Conservation (phyloP, 2,329 filamentous ascomycete species). For the Penicillium janthinellum region DNA sequence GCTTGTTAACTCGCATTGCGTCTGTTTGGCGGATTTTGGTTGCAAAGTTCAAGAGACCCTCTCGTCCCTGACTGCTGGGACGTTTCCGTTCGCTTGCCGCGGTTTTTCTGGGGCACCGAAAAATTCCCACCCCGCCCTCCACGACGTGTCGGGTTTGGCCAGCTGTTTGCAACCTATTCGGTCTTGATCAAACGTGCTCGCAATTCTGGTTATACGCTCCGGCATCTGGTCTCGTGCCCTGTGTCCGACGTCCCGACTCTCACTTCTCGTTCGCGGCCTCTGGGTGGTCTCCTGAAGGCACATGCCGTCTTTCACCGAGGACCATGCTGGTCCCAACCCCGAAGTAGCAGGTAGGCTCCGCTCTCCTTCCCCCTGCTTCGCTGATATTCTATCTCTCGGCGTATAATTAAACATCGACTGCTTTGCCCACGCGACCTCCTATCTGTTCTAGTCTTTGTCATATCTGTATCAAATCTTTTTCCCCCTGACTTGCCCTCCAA, state of each 20-base stretch:
- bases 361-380: constrained; percentile 7
- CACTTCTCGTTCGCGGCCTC: constrained; percentile 4
- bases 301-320: constrained; percentile 37
- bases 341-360: constrained; percentile 35
- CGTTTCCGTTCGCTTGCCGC: constrained; percentile 25
- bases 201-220: not conserved
- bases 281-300: constrained; percentile 13
- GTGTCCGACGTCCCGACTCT: constrained; percentile 3
- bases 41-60: not conserved
- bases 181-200: not conserved
- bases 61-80: constrained; percentile 14
- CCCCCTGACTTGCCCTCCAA: constrained; percentile 9
- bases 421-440: constrained; percentile 16
- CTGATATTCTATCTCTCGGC: not conserved
- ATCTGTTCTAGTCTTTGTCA: constrained; percentile 4
- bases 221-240: constrained; percentile 13
- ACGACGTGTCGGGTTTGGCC: constrained; percentile 3
- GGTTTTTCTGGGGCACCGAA: constrained; percentile 16
- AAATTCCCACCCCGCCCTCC: constrained; percentile 21
- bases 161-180: constrained; percentile 1
- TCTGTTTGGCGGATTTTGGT: constrained; percentile 2
- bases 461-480: constrained; percentile 10
- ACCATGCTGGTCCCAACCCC: constrained; percentile 23
- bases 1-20: not conserved
- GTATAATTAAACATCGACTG: constrained; percentile 17